phyloP scores from a whole-genome alignment of 2,329 filamentous ascomycete species.

The Colletotrichum trifolii region DNA sequence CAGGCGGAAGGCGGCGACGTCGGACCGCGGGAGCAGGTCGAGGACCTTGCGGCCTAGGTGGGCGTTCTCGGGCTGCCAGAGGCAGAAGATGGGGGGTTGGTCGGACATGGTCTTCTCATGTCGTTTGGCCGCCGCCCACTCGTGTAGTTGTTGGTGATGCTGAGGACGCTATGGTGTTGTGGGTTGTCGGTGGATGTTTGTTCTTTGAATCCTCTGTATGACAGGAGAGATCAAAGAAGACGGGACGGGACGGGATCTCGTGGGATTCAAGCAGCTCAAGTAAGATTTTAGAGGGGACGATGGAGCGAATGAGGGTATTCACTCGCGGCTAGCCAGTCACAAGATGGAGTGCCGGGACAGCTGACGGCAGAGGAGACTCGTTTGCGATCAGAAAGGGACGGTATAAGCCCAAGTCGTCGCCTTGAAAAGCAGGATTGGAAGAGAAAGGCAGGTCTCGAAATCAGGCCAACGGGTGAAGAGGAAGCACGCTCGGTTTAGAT shows the following conservation, averaged over 20 bases:
- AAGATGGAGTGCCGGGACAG: background rate
- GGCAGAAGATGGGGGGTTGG: conserved; percentile 61
- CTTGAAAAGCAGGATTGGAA: conserved; percentile 6
- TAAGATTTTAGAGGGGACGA: conserved; percentile 13
- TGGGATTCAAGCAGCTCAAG: conserved; percentile 20
- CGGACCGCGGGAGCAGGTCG: conserved; percentile 58
- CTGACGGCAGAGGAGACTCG: background rate
- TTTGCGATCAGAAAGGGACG: background rate
- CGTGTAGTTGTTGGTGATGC: background rate
- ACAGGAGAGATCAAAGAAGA: background rate
- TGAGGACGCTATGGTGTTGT: background rate
- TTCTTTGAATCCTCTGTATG: no score
- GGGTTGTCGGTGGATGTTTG: no score
- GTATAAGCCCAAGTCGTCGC: conserved; percentile 6
- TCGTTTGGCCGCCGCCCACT: conserved; percentile 43
- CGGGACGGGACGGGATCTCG: background rate
- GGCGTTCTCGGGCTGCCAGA: conserved; percentile 61
- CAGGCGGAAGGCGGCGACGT: conserved; percentile 71
- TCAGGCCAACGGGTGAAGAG: conserved; percentile 23
- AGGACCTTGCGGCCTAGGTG: conserved; percentile 62
- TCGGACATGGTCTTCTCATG: conserved; percentile 66
- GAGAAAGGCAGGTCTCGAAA: conserved; percentile 24
- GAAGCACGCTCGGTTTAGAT: conserved; percentile 10
- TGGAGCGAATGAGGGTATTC: background rate
- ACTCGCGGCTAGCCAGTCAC: background rate